A percentile compares a stretch with the other conserved stretches of the same genome.
phyloP scores from a whole-genome alignment of 257 asterid species.

The Solanum arcanum region DNA sequence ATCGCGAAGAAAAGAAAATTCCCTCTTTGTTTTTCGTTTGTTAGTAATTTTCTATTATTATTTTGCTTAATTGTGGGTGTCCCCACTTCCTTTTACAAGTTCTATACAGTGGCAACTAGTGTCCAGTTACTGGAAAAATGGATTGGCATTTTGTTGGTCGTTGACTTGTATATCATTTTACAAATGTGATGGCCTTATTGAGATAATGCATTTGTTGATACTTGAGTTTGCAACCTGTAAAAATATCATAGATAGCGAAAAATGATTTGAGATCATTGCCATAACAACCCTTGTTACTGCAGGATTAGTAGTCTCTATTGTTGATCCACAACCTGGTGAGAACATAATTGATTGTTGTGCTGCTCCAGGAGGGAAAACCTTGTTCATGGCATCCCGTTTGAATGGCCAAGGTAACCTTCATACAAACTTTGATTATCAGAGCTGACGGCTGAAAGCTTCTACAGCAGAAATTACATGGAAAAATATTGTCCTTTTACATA shows the following conservation, averaged over 20 bases:
- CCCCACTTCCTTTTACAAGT: neutral
- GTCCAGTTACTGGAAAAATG: neutral
- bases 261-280: neutral
- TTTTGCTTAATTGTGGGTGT: neutral
- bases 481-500: neutral
- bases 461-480: neutral
- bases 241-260: neutral
- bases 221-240: neutral
- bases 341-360: conserved; percentile 90
- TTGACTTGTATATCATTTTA: neutral
- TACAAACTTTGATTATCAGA: neutral
- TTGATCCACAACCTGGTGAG: conserved; percentile 88
- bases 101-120: neutral
- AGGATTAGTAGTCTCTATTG: conserved; percentile 71
- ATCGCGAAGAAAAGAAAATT: neutral
- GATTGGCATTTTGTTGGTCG: neutral
- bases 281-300: conserved; percentile 4
- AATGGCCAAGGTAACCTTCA: conserved; percentile 53
- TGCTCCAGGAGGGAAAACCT: conserved; percentile 98
- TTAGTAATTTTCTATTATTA: neutral
- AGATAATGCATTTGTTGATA: neutral
- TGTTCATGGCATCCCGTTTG: conserved; percentile 80
- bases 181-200: neutral
- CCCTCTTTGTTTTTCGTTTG: neutral
- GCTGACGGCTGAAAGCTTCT: neutral